Evolutionary conservation across 2,329 filamentous ascomycete genomes (phyloP), one percentile per base, ranked within the genome.

Genomic region (Botryosphaeria agaves): DNA sequence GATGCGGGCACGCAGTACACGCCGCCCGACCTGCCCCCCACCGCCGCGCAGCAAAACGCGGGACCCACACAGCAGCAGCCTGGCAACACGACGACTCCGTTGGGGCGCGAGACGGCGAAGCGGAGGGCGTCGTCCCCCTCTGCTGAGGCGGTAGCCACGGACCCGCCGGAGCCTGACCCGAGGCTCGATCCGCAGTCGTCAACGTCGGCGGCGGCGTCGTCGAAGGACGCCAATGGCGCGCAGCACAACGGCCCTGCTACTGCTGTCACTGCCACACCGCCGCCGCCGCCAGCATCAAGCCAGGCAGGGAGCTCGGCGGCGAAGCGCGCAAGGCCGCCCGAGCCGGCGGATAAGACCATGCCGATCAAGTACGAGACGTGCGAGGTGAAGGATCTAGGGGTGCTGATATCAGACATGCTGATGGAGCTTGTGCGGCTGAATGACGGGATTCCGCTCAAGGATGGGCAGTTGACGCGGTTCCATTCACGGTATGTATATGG

Each of bases 381-480:
- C 49, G 64, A 77, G 23, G 71, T 81, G 6, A 79, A 84, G 45
- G 85, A 94, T 49, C 70, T 98, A 48, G 89, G 93, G 17, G 66
- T 87, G 25, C 61, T 98, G 36, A 89, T 98, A 41, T 75, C 85
- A 27, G 82, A 91, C 47, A 95, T 98, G 89, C 66, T 98, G 28
- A 76, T 85, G 53, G 89, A 98, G 55, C 62, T 98, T 28, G 92
- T 98, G 41, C 75, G 81, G 37, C 81, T 87, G 38, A 98, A 98
- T 46, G 89, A 98, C 51, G 69, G 69, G 29, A 72, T 89, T 38
- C 85, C 87, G 28, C 69, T 94, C 32, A 74, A 77, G 43, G 81
- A 82, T 40, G 84, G 82, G 19, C 78, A 82, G 19, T 65, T 98
- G 33, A 98, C 89, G 30, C 72, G 89, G 32, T 98, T 98, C 52